Base-by-base conservation (phyloP, 2,329 filamentous ascomycete genomes). In the Sporothrix curviconia region DNA sequence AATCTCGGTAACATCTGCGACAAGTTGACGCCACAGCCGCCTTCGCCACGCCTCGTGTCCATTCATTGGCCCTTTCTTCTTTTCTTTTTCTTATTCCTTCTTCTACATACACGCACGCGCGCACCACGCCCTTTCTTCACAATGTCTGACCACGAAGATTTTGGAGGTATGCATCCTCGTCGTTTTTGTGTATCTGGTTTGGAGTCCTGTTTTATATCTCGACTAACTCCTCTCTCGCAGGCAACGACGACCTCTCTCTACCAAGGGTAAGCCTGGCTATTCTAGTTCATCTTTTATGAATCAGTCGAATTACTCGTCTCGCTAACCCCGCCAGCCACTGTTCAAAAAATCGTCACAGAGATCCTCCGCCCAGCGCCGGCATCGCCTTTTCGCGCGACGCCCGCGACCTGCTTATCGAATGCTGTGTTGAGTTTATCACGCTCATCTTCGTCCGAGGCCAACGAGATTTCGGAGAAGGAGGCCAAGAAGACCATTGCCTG, bases 401-500 rank as follows among this genome's bases (percentile, higher is more conserved):
- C 12, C 87, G 94, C 60, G 94, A 99, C 69, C 80, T 97, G 3
- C 80, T 99, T 54, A 99, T 99, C 67, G 94, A 97, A 76, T 97
- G 94, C 76, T 99, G 94, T 69, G 92, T 99, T 67, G 94, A 99
- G 72, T 99, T 99, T 72, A 96, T 99, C 72, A 97, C 94, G 17
- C 83, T 99, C 67, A 89, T 99, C 65, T 96, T n/a, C 92, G n/a
- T 95, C 90, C 49, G 92, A 99, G 76, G 94, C 94, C 61, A 99
- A 99, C 73, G 94, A 99, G 67, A 99, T 99, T 63, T 95, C 92
- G 12, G 94, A 99, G 71, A 96, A 96, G 73, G 94, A 99, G 68
- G 90, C 92, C 51, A 99, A 99, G 78, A 99, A 99, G 81, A 99
- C 94, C 4, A 99, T 99, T 66, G 92, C 92, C 12, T 95, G 90